Base-by-base conservation (phyloP, 2,329 filamentous ascomycete species). In the Hymenoscyphus occultus region DNA sequence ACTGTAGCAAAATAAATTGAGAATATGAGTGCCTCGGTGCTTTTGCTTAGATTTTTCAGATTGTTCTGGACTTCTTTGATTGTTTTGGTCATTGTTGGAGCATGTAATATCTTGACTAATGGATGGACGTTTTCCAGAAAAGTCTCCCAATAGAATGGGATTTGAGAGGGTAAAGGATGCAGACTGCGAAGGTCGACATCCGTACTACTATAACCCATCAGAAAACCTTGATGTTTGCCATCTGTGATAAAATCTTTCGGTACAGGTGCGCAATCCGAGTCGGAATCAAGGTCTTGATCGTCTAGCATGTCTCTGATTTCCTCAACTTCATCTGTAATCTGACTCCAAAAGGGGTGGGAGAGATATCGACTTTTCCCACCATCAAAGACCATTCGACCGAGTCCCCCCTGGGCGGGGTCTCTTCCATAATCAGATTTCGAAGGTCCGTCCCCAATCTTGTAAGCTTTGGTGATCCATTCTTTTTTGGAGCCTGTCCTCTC, bases 101-200 rank as follows among this genome's bases (percentile, higher is more conserved):
- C 80, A 73, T 93, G 90, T 7, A 92, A 73, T 13, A 92, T 80
- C 74, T 91, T 92, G 71, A 90, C 80, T 10, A 92, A 76, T 0
- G 90, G 88, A 71, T 93, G 89, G 9, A 93, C 89, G 61, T 90
- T 91, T 69, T 91, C 87, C 67, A 88, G 84, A 76, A 86, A 93
- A 12, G 87, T 81, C 60, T 86, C 83, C 90, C 90, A 92, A 63
- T 91, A 85, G 59, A 85, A 84, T 0, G 82, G 82, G 59, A 90
- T 87, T 68, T 89, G 87, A 1, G 86, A 85, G 0, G 87, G 83
- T 0, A 86, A 73, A 1, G 90, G 90, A 70, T 92, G 90, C 14
- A 90, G 78, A 54, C 82, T 79, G 19, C 82, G 78, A 68, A 92
- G 78, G 70, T 92, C 85, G 32, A 91, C 86, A 68, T 85, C 86